Evolutionary conservation across 1,284 basidiomycete species (phyloP).

Genomic region (Cryptococcus sp.): DNA sequence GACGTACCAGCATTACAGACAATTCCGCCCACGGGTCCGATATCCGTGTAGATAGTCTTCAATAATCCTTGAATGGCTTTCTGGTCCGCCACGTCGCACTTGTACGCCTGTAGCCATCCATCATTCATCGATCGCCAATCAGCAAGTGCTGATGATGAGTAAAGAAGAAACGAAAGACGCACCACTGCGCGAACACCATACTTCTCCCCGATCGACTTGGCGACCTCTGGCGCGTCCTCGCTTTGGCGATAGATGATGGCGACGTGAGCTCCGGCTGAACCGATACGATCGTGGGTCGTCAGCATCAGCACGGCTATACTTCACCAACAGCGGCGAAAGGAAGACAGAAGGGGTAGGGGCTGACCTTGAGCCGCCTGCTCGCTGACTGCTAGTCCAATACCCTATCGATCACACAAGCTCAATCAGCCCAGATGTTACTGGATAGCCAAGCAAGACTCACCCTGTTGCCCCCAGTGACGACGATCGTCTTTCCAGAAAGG

Average conservation of each 20-base stretch:
- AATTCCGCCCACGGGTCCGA: slow-evolving; percentile 39
- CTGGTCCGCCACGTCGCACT: slow-evolving; percentile 35
- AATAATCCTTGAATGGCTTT: slow-evolving; percentile 29
- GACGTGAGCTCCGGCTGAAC: slow-evolving; percentile 39
- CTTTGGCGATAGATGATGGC: slow-evolving; percentile 36
- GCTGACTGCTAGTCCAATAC: slow-evolving; percentile 35
- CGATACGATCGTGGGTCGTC: not conserved
- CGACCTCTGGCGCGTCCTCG: slow-evolving; percentile 32
- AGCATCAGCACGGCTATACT: too few relatives aligned
- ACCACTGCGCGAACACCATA: slow-evolving; percentile 34
- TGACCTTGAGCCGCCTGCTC: slow-evolving; percentile 36
- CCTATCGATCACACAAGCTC: slow-evolving; percentile 13
- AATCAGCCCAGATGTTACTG: not conserved
- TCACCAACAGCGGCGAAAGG: not conserved
- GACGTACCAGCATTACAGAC: slow-evolving; percentile 39
- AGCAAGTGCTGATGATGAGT: too few relatives aligned
- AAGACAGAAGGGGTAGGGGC: not conserved
- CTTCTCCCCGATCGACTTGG: slow-evolving; percentile 35
- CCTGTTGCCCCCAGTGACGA: slow-evolving; percentile 41
- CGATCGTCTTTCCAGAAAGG: slow-evolving; percentile 36
- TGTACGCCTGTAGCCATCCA: slow-evolving; percentile 25
- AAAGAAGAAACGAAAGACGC: not conserved
- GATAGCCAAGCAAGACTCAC: slow-evolving; percentile 11
- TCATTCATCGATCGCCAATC: not conserved
- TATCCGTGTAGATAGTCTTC: slow-evolving; percentile 30